phyloP scores from a whole-genome alignment of 2,329 filamentous ascomycete species.

The Colletotrichum plurivorum region DNA sequence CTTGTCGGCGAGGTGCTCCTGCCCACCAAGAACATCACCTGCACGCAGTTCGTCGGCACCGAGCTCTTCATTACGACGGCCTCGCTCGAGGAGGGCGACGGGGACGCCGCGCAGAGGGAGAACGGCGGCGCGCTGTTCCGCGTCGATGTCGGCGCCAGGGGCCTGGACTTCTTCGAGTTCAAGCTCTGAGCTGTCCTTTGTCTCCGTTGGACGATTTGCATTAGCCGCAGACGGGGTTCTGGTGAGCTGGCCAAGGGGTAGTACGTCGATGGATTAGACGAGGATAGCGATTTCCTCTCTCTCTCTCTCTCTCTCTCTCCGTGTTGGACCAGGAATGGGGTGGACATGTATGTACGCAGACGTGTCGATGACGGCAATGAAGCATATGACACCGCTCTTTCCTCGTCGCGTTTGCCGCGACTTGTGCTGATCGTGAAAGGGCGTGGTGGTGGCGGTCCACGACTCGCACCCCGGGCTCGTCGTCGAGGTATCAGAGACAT shows the following conservation, averaged over 20 bases:
- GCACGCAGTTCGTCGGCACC: constrained; percentile 82
- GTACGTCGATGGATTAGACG: too few species aligned
- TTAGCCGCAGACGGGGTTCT: background rate
- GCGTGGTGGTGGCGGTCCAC: background rate
- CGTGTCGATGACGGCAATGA: constrained; percentile 19
- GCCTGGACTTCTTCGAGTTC: constrained; percentile 75
- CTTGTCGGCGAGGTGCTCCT: constrained; percentile 82
- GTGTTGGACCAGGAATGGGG: background rate
- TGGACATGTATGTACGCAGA: background rate
- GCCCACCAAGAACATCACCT: constrained; percentile 85
- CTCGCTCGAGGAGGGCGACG: constrained; percentile 73
- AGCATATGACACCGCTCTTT: constrained; percentile 30
- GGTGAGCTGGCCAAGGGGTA: background rate
- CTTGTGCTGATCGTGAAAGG: constrained; percentile 1
- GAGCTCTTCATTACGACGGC: constrained; percentile 86
- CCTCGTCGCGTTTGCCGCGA: constrained; percentile 9
- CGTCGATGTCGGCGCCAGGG: constrained; percentile 81
- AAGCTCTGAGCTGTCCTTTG: constrained; percentile 55
- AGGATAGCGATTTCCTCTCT: too few species aligned
- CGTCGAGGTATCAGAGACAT: background rate
- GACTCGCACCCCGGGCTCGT: background rate
- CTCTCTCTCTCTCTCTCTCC: too few species aligned
- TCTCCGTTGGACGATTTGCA: too few species aligned
- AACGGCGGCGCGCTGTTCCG: constrained; percentile 81
- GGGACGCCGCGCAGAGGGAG: constrained; percentile 69